phyloP scores from a whole-genome alignment of 768 basidiomycete genomes.

The Lentinula aciculospora region DNA sequence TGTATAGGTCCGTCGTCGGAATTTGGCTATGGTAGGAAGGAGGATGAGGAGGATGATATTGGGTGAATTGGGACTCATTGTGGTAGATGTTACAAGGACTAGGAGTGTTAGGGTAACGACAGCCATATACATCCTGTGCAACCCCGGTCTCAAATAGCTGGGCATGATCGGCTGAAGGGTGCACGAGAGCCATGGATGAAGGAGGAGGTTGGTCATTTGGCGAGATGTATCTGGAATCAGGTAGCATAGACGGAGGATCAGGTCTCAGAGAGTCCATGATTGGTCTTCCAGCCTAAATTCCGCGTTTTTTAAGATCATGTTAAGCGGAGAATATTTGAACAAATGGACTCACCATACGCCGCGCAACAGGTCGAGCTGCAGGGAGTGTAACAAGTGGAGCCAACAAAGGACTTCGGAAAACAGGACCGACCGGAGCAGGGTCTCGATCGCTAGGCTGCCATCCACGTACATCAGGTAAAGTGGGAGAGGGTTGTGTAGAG shows the following conservation, averaged over 20 bases:
- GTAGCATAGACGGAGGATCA: conserved; percentile 2
- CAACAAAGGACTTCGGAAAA: conserved; percentile 23
- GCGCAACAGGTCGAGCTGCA: background rate
- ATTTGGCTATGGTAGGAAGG: background rate
- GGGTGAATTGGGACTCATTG: background rate
- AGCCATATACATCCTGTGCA: background rate
- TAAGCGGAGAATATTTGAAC: background rate
- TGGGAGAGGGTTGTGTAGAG: background rate
- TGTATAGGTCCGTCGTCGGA: background rate
- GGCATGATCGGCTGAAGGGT: background rate
- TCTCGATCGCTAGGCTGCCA: background rate
- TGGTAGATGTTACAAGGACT: background rate
- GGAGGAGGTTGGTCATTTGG: background rate
- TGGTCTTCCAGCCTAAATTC: background rate
- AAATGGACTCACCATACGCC: background rate
- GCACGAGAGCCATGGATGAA: background rate
- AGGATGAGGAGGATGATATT: background rate
- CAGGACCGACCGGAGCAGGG: conserved; percentile 12
- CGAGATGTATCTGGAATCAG: background rate
- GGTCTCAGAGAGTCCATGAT: conserved; percentile 6
- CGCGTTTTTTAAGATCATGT: background rate
- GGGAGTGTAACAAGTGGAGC: conserved; percentile 15
- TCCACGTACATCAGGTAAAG: conserved; percentile 1
- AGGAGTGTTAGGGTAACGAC: background rate
- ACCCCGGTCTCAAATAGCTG: background rate